Evolutionary conservation across 2,329 filamentous ascomycete genomes (phyloP).

Genomic region (Aotearoamyces nothofagi): DNA sequence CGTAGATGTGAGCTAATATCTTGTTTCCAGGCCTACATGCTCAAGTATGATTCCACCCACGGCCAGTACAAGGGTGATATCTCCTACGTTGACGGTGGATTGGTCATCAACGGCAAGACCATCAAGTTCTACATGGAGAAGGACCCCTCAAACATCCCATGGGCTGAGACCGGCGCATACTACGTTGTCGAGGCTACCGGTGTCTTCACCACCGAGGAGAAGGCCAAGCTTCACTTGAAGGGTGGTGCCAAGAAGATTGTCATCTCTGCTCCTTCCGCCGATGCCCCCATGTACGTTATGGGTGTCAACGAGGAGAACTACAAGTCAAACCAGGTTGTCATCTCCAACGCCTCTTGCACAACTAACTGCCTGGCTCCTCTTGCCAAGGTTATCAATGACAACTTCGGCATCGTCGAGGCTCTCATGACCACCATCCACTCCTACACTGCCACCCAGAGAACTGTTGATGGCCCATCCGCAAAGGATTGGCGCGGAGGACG

Average conservation of each 20-base stretch:
- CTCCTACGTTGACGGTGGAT: constrained; percentile 48
- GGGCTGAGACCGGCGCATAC: constrained; percentile 71
- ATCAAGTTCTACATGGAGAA: constrained; percentile 90
- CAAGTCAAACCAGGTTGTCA: constrained; percentile 78
- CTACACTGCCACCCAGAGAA: constrained; percentile 99
- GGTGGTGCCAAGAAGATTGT: constrained; percentile 97
- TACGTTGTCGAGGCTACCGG: constrained; percentile 97
- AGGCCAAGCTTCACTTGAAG: constrained; percentile 86
- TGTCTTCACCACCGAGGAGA: constrained; percentile 98
- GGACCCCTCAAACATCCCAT: constrained; percentile 82
- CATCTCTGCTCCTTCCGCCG: constrained; percentile 82
- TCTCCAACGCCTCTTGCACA: constrained; percentile 99
- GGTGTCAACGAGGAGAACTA: constrained; percentile 95
- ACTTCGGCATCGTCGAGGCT: constrained; percentile 94
- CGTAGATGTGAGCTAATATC: too few relatives aligned
- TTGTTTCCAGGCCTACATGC: constrained; percentile 94
- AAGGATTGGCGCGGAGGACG: constrained; percentile 99
- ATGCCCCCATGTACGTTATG: constrained; percentile 99
- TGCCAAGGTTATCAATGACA: constrained; percentile 98
- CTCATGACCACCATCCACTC: constrained; percentile 99
- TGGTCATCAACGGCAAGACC: constrained; percentile 86
- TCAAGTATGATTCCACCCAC: constrained; percentile 98
- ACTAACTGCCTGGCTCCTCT: constrained; percentile 99
- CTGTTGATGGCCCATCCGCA: constrained; percentile 88
- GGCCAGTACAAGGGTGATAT: constrained; percentile 91